Conservation (phyloP, 768 basidiomycete genomes). For the Russula vinacea region DNA sequence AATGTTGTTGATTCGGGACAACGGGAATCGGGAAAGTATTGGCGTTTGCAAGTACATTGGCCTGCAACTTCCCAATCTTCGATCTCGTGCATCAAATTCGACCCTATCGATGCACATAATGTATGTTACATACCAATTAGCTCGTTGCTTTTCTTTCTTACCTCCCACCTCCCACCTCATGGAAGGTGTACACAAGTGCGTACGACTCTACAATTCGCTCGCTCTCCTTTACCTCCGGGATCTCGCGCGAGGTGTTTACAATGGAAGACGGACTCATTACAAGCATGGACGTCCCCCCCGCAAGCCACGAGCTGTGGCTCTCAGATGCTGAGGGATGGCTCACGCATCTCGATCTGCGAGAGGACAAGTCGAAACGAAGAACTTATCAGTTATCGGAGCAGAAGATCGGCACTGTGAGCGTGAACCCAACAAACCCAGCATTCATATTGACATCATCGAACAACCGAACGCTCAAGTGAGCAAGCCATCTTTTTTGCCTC, state of each 20-base stretch:
- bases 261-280: slow-evolving; percentile 60
- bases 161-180: not conserved
- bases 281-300: slow-evolving; percentile 65
- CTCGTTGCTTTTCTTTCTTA: slow-evolving; percentile 5
- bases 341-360: slow-evolving; percentile 73
- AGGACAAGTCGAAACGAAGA: slow-evolving; percentile 50
- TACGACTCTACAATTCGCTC: slow-evolving; percentile 78
- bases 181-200: slow-evolving; percentile 72
- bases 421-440: slow-evolving; percentile 68
- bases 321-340: slow-evolving; percentile 69
- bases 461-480: slow-evolving; percentile 65
- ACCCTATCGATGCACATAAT: slow-evolving; percentile 70
- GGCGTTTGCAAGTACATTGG: slow-evolving; percentile 81
- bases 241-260: slow-evolving; percentile 66
- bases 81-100: slow-evolving; percentile 72
- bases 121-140: slow-evolving; percentile 43
- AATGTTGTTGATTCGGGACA: slow-evolving; percentile 45
- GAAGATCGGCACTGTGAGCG: slow-evolving; percentile 76
- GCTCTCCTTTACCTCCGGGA: slow-evolving; percentile 67
- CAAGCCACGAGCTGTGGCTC: slow-evolving; percentile 81
- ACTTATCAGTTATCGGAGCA: slow-evolving; percentile 64
- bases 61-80: slow-evolving; percentile 77
- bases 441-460: slow-evolving; percentile 77
- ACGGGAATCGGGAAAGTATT: slow-evolving; percentile 68
- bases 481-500: not conserved